Base-by-base conservation (phyloP, 176 grass and related monocot species). In the Aegilops tauschii region DNA sequence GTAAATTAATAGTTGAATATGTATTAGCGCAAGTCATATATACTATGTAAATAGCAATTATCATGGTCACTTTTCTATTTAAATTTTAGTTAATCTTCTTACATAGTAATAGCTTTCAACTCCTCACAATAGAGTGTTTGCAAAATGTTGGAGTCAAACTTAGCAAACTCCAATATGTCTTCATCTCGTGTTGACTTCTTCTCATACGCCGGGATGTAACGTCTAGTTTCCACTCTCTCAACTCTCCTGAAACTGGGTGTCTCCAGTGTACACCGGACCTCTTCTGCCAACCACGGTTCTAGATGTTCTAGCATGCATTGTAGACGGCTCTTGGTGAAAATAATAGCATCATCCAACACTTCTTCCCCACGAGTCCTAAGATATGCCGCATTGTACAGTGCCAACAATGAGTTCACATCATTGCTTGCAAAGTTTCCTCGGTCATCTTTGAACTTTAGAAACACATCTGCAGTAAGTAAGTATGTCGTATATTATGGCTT, bases 321-420 rank as follows among this genome's bases (percentile, higher is more conserved):
- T 11, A 90, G 25, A 1, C 9, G 29, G 0, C 1, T 50, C 29
- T 54, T 80, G 1, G 73, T 35, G 56, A 83, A 90, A 58, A 10
- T 36, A 52, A 87, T 87, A 2, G 78, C 82, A 28, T 80, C 14
- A 0, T 80, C 77, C 13, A 90, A 85, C 52, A 90, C 88, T 5
- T 82, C 21, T 47, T 93, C 92, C 6, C 79, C 88, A 16, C 85
- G 77, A 42, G 30, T 70, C 56, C 66, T 61, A 39, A 90, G 12
- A 78, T 85, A 80, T 1, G 85, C 84, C 6, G 91, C 88, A 39
- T 93, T 74, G 20, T 93, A 93, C 61, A 93, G 2, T 39, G 61
- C 65, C 35, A 90, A 14, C 69, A 90, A 36, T 1, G 78, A 75
- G 0, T 49, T 75, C 4, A 39, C 54, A 54, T 88, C 85, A n/a